Conservation (phyloP, 2,329 filamentous ascomycete genomes). For the Aureobasidium leucospermi region DNA sequence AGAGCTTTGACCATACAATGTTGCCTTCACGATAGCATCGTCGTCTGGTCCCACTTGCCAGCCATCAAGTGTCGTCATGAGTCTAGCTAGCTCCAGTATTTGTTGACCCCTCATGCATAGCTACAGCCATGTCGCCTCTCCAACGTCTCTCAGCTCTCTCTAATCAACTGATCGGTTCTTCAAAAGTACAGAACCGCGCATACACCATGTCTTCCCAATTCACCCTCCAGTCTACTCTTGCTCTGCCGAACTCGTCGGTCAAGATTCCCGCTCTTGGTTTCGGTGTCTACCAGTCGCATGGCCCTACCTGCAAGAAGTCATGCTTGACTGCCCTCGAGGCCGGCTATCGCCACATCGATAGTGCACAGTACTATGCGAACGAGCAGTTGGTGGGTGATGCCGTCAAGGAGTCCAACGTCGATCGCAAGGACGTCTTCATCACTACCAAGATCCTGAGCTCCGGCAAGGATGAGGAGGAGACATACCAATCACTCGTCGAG, state of each 20-base stretch:
- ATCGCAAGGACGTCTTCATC: slow-evolving; percentile 56
- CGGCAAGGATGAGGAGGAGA: slow-evolving; percentile 47
- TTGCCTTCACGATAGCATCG: not conserved
- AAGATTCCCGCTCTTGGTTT: slow-evolving; percentile 62
- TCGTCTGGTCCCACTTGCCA: not conserved
- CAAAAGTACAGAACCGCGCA: not conserved
- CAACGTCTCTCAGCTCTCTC: slow-evolving; percentile 7
- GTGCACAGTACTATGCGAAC: slow-evolving; percentile 64
- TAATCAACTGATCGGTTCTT: not conserved
- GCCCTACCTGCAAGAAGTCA: slow-evolving; percentile 49
- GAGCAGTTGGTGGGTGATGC: slow-evolving; percentile 60
- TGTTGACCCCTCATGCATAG: slow-evolving; percentile 8
- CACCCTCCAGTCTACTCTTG: slow-evolving; percentile 41
- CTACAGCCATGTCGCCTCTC: not conserved
- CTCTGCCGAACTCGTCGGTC: slow-evolving; percentile 43
- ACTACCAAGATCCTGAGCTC: slow-evolving; percentile 62
- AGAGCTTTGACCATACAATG: not conserved
- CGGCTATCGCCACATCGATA: slow-evolving; percentile 59
- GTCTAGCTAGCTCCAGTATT: slow-evolving; percentile 8
- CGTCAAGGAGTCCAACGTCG: slow-evolving; percentile 48
- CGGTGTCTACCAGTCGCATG: slow-evolving; percentile 57
- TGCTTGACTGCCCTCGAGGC: slow-evolving; percentile 50
- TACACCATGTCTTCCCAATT: slow-evolving; percentile 27
- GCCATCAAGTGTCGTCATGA: slow-evolving; percentile 2
- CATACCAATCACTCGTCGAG: slow-evolving; percentile 51